These are phyloP conservation scores for Boehmeria nivea DNA, from an alignment of 306 rosid species.

Conservation along the genomic window DNA sequence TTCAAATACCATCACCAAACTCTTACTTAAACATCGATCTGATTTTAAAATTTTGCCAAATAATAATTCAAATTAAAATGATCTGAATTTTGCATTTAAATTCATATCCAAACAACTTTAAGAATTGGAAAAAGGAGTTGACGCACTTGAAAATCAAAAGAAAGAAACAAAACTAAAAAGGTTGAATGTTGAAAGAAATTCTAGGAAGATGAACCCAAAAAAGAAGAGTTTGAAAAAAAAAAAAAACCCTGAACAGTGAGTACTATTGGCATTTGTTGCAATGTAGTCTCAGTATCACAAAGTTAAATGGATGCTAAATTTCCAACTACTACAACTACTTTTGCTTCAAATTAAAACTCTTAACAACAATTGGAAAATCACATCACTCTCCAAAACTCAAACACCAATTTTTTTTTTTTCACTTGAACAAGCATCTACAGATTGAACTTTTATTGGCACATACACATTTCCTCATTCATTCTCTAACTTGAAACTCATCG, in stretches of 20 bases:
- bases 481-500: not conserved
- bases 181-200: no score
- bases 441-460: not conserved
- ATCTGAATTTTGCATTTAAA: no score
- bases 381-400: conserved; percentile 23
- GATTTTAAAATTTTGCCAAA: no score
- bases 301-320: conserved; percentile 21
- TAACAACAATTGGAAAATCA: not conserved
- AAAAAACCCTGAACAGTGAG: conserved; percentile 19
- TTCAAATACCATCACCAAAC: no score
- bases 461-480: conserved; percentile 12
- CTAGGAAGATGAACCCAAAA: no score
- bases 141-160: no score
- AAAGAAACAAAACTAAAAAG: no score
- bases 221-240: conserved; percentile 13
- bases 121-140: no score
- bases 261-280: conserved; percentile 25
- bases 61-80: no score
- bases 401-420: conserved; percentile 18
- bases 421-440: conserved; percentile 14
- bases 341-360: conserved; percentile 34
- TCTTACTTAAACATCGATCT: no score
- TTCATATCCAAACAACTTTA: no score
- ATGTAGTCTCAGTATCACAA: conserved; percentile 31
- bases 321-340: conserved; percentile 34